A percentile compares a stretch with the other conserved stretches of the same genome.
Evolutionary conservation across 495 filamentous ascomycete species (phyloP).

Genomic region (Pyrenula aspistea): DNA sequence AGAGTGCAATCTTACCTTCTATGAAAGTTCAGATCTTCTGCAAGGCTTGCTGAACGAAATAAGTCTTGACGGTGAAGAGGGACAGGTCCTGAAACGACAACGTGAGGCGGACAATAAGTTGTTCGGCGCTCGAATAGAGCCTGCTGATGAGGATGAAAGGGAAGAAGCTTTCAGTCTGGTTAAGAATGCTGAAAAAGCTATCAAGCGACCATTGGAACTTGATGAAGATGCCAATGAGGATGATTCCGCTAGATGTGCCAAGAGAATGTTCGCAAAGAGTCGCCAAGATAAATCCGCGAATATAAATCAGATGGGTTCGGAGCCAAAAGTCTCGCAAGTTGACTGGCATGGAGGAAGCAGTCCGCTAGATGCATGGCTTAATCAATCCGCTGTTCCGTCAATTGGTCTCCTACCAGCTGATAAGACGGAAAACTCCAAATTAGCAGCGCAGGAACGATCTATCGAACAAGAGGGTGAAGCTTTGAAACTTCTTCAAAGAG

Average conservation of each 20-base stretch:
- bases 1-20: slow-evolving; percentile 7
- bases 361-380: slow-evolving; percentile 11
- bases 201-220: neutral
- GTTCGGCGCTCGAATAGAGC: slow-evolving; percentile 7
- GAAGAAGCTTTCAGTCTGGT: neutral
- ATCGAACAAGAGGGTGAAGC: slow-evolving; percentile 7
- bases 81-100: slow-evolving; percentile 3
- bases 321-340: slow-evolving; percentile 4
- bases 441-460: neutral
- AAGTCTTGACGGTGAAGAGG: neutral
- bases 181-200: neutral
- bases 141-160: slow-evolving; percentile 1
- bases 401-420: neutral
- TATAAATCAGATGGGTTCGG: neutral
- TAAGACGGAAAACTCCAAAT: neutral
- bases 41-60: slow-evolving; percentile 1
- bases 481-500: slow-evolving; percentile 7
- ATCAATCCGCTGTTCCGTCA: slow-evolving; percentile 11
- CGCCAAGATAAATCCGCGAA: neutral
- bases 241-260: neutral
- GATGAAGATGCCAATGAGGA: neutral
- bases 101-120: slow-evolving; percentile 5
- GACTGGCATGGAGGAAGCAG: slow-evolving; percentile 9
- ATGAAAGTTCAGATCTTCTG: neutral
- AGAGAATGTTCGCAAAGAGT: neutral